Conservation (phyloP, 106 monocot species). For the Acorus calamus region DNA sequence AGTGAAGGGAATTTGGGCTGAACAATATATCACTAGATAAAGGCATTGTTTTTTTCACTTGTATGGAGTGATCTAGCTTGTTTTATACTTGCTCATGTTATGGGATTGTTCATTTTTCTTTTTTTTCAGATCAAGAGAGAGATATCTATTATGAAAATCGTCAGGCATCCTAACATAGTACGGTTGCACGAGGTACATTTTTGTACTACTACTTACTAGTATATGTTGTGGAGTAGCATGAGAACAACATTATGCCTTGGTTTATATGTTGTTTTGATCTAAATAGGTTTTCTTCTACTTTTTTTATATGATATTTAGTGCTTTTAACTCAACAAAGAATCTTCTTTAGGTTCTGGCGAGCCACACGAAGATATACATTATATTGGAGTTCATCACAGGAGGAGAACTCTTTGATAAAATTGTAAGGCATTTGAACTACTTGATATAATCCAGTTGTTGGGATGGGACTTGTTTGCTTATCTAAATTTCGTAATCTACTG, state of each 20-base stretch:
- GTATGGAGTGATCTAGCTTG: not conserved
- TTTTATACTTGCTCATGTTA: not conserved
- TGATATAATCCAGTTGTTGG: not conserved
- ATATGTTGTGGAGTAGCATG: too few relatives aligned
- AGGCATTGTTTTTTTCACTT: not conserved
- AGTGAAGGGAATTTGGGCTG: too few relatives aligned
- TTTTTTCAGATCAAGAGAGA: conserved; percentile 75
- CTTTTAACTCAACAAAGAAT: not conserved
- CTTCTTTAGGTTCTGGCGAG: conserved; percentile 68
- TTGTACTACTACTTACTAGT: not conserved
- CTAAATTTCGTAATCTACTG: too few relatives aligned
- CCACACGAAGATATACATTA: conserved; percentile 85
- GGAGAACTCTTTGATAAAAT: conserved; percentile 95
- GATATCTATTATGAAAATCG: conserved; percentile 98
- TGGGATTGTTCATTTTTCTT: too few relatives aligned
- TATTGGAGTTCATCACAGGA: conserved; percentile 75
- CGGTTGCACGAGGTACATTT: conserved; percentile 67
- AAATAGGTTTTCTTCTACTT: not conserved
- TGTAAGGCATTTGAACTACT: conserved; percentile 30
- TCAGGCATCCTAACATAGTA: conserved; percentile 83
- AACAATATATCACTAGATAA: not conserved
- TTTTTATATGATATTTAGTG: not conserved
- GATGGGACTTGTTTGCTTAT: too few relatives aligned
- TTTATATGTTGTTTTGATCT: not conserved
- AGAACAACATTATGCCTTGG: too few relatives aligned